Evolutionary conservation across 352 stramenopile genomes (phyloP), one percentile per base, ranked within the genome.

Genomic region (Phytophthora hibernalis): DNA sequence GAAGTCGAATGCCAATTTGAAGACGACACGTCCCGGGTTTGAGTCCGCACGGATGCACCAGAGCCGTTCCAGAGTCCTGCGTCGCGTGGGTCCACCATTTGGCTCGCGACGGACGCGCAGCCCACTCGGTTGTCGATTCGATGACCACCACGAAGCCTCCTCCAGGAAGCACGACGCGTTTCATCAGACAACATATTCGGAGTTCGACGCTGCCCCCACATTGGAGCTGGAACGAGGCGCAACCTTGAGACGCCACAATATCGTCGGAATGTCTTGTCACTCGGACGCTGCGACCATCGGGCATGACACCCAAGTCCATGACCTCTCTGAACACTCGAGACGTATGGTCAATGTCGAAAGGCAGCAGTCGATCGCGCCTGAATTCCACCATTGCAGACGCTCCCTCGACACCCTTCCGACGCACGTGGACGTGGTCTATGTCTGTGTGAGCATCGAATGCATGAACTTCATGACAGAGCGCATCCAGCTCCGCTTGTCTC

Each of bases 61-160:
- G 4, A 22, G 50, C 33, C 49, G 56, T 63, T 1, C 64, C 57
- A 28, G 64, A 72, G 37, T 72, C 64, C 33, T 15, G 49, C 10
- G 64, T 68, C 15, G 54, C 28, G 45, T 68, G 51, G 3, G 56
- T 54, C 50, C 56, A 67, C n/a, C 56, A 37, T 37, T 55, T 67
- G 0, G 50, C 54, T 11, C 43, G 24, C 18, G 38, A 44, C 4
- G 59, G 42, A 4, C n/a, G 54, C 12, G 49, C 56, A n/a, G 10
- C 15, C 56, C 64, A 62, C n/a, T 72, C 42, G 1, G 42, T 68
- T 2, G 50, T 65, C 43, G 56, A 67, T 43, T 72, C 64, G 9
- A 67, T 49, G 0, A 72, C 15, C 33, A 53, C 45, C 5, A 67
- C 21, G 22, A 61, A 58, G n/a, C 57, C 56, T 15, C 57, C 56